Evolutionary conservation across 208 protist species (phyloP), one percentile per base, ranked within the genome.

Genomic region (Trypanosomatidae sp.): DNA sequence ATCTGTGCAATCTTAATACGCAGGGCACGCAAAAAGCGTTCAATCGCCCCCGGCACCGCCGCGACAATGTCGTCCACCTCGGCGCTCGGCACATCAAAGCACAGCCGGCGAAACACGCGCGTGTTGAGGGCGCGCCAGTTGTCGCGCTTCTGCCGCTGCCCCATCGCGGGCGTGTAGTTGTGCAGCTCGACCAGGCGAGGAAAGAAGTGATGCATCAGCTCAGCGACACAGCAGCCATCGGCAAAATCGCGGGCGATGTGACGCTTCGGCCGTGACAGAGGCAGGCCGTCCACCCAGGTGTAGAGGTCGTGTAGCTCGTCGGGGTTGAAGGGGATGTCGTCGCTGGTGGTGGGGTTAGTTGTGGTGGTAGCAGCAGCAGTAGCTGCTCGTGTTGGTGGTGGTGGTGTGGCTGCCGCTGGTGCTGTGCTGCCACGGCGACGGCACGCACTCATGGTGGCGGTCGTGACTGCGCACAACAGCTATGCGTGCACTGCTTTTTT

Each of bases 241-340:
- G 74, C 73, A 51, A 99, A 99, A 65, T 99, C 97, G 20, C 97
- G 81, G 0, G 86, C 67, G 47, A 99, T 98, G 61, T 98, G 98
- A 24, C 76, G 69, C 74, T 98, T 98, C 5, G 92, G 91, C 16
- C 96, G 56, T 2, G 94, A 97, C 20, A 99, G 79, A 1, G 94
- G 94, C 37, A 99, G 92, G 37, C 90, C 72, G 59, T 99, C 96
- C 0, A 99, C 86, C 97, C 97, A 99, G 15, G 72, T 39, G 66
- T 99, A 99, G 22, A 99, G 52, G 22, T 96, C 80, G 57, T 98
- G 92, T 6, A 98, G 78, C 32, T 97, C 88, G 10, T 96, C 91
- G 42, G 96, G 89, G 4, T 84, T 90, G 46, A 95, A 86, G 3
- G 84, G 74, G 30, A 89, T 45, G n/a, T 15, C 30, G n/a, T 11